These are phyloP conservation scores for Ichthyophthirius multifiliis DNA, from an alignment of 169 alveolate species.

Conservation along the genomic window DNA sequence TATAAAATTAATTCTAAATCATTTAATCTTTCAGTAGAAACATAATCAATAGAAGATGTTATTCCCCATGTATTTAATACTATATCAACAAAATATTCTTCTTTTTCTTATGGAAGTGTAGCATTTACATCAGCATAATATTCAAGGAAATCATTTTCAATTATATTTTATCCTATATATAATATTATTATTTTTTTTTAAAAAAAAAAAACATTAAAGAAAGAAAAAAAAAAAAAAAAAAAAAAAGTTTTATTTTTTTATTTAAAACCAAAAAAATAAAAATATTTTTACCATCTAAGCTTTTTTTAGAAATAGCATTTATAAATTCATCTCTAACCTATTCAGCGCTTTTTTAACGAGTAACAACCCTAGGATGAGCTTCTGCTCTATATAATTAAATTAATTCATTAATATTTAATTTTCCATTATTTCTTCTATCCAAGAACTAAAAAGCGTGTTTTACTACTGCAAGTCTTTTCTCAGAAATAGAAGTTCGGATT, in stretches of 20 bases:
- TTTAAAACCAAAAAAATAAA: background rate
- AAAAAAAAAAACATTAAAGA: too few species aligned
- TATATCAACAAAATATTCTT: constrained; percentile 62
- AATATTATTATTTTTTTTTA: too few species aligned
- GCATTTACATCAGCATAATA: constrained; percentile 75
- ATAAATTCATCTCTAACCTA: constrained; percentile 49
- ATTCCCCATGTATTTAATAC: constrained; percentile 59
- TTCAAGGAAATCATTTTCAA: constrained; percentile 53
- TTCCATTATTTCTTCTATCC: constrained; percentile 20
- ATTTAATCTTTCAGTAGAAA: constrained; percentile 47
- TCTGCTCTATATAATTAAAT: constrained; percentile 29
- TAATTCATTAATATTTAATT: background rate
- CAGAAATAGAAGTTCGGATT: constrained; percentile 54
- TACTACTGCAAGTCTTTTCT: constrained; percentile 56
- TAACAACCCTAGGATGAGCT: constrained; percentile 68
- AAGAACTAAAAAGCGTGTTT: constrained; percentile 55
- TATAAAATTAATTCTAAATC: constrained; percentile 55
- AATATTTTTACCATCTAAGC: constrained; percentile 44
- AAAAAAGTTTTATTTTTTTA: background rate
- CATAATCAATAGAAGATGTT: constrained; percentile 42
- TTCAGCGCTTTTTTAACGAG: constrained; percentile 68
- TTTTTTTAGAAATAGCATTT: constrained; percentile 46
- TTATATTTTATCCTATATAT: constrained; percentile 7
- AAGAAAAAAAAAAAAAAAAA: too few species aligned
- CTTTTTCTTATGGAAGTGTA: constrained; percentile 68